Base-by-base conservation (phyloP, 352 stramenopile species). In the Pythium insidiosum region DNA sequence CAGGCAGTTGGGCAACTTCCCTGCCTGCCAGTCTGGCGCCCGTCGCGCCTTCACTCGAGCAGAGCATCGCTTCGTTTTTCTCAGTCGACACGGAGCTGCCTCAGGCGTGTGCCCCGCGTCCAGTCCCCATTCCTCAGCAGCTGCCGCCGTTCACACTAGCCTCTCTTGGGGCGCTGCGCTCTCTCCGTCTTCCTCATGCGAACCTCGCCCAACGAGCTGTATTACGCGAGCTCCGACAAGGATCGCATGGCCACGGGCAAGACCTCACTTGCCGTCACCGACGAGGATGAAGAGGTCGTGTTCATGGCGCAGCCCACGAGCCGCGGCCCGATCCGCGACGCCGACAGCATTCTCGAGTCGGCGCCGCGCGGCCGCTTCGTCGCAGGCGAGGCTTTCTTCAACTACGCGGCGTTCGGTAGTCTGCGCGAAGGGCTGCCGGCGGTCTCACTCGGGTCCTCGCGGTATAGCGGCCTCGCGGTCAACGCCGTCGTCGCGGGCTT, bases 401-500 rank as follows among this genome's bases (percentile, higher is more conserved):
- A 79, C 28, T 75, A 77, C 31, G 52, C 57, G 25, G 51, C 52
- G 9, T 66, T 71, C 10, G 70, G 67, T 1, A 74, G 57, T 49
- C 59, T 86, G 15, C 70, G 71, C 11, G 60, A 55, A 6, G 64
- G 50, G 13, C 56, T 74, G 11, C 56, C 38, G 24, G 47, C 57
- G 4, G 61, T 78, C 33, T 25, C 42, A 29, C 41, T 83, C 11
- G 31, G 71, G 19, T 64, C 48, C 25, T 29, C 43, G 4, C 47
- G 41, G 38, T 62, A 84, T 34, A 47, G 45, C 0, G 73, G 66
- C 1, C 61, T 84, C 10, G 61, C 58, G 9, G 35, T 70, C 22
- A 70, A 61, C 6, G 63, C 61, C 5, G 50, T 71, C 15, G 39
- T 53, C 6, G 58, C 53, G 9, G 69, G 68, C 15, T 54, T 60